Base-by-base conservation (phyloP, 345 rosid species). In the Hibiscus syriacus region DNA sequence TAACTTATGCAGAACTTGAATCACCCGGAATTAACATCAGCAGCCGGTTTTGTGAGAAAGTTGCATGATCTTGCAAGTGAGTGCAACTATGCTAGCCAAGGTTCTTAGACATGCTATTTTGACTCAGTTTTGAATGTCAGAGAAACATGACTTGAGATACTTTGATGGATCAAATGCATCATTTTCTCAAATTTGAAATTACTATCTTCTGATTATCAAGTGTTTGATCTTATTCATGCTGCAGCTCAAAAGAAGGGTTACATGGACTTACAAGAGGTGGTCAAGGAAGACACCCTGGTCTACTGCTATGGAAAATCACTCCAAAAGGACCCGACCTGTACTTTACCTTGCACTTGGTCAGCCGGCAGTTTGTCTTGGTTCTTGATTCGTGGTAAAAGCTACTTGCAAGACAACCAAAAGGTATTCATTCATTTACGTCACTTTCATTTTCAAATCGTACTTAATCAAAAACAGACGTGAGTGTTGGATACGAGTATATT, bases 221-320 rank as follows among this genome's bases (percentile, higher is more conserved):
- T 68, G 12, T 50, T 27, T 34, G 45, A 64, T 68, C 64, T 63
- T 59, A 17, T 64, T 64, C 55, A 17, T 60, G n/a, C 6, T 76
- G 49, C 87, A 90, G 96, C 73, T 74, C 92, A 90, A 20, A 89
- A 85, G 85, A 94, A 84, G 79, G 93, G 93, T 66, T 81, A 83
- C 43, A 46, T 80, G 74, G 97, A 88, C 50, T 71, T 86, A n/a
- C 96, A 81, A 74, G 93, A 88, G 13, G 61, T 55, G 55, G 54
- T 71, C 1, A 41, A 64, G 64, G 86, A 82, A 25, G 87, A 83
- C 6, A 58, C 68, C 25, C 46, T 8, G 27, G 26, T 50, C 38
- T 82, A 79, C 74, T 79, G 75, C 71, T 88, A 84, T 39, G 98
- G 99, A 69, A 66, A 78, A 38, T 88, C 89, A 63, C 98, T 95